Evolutionary conservation across 1,284 basidiomycete species (phyloP).

Genomic region (Austroboletus niveus): DNA sequence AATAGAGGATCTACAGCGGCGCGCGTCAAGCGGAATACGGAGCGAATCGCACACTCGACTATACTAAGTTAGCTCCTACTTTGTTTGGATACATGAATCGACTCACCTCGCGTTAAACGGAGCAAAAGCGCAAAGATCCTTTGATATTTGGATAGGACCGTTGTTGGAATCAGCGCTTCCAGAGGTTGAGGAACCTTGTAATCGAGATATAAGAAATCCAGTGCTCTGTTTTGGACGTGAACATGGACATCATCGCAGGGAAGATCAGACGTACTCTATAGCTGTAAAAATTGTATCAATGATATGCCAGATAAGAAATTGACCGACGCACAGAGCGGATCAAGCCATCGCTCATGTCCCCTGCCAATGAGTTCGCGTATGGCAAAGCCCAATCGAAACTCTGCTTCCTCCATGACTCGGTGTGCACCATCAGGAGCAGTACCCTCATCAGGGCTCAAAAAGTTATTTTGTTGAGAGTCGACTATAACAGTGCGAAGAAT

Average conservation of each 20-base stretch:
- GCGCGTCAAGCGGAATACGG: constrained; percentile 64
- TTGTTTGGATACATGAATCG: neutral
- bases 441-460: constrained; percentile 5
- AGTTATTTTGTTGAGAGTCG: constrained; percentile 55
- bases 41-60: constrained; percentile 73
- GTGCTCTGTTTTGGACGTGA: constrained; percentile 49
- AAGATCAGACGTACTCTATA: constrained; percentile 24
- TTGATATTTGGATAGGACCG: constrained; percentile 81
- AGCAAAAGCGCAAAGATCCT: constrained; percentile 77
- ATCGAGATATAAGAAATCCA: constrained; percentile 86
- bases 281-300: constrained; percentile 18
- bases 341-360: constrained; percentile 71
- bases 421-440: constrained; percentile 16
- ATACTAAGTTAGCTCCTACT: constrained; percentile 2
- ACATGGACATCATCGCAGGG: constrained; percentile 54
- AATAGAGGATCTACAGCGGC: constrained; percentile 49
- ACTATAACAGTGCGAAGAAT: constrained; percentile 77
- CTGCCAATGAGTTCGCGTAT: constrained; percentile 68
- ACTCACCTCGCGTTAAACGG: constrained; percentile 69
- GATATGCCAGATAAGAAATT: neutral
- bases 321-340: constrained; percentile 64
- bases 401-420: constrained; percentile 59
- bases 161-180: constrained; percentile 64
- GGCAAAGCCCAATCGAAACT: constrained; percentile 79
- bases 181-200: constrained; percentile 79